phyloP scores from a whole-genome alignment of 768 basidiomycete species.

The Russula sp. region DNA sequence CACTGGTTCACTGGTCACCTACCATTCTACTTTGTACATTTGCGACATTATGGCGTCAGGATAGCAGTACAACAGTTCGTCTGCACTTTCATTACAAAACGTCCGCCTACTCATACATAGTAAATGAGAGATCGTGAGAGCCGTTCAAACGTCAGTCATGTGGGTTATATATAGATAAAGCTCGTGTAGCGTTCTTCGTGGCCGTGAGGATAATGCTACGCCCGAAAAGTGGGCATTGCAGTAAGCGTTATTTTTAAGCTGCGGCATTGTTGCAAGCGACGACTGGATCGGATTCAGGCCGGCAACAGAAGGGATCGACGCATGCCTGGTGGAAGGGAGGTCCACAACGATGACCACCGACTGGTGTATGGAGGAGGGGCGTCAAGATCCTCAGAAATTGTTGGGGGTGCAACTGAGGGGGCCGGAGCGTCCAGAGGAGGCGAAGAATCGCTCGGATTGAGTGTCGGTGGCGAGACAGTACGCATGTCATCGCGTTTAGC shows the following conservation, averaged over 20 bases:
- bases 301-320: too few relatives aligned
- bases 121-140: not conserved
- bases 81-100: not conserved
- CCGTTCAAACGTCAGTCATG: not conserved
- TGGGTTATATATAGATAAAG: not conserved
- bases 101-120: not conserved
- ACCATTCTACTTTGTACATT: too few relatives aligned
- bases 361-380: not conserved
- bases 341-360: not conserved
- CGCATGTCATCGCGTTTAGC: not conserved
- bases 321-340: not conserved
- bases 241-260: not conserved
- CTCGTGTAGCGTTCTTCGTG: not conserved
- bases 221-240: not conserved
- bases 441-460: not conserved
- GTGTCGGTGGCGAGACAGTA: not conserved
- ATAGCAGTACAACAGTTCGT: not conserved
- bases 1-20: too few relatives aligned
- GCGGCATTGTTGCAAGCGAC: not conserved
- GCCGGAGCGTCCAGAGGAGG: not conserved
- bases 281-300: not conserved
- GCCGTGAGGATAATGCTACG: too few relatives aligned
- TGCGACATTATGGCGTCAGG: not conserved
- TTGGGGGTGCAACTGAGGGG: not conserved
- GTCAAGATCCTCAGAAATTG: not conserved